Evolutionary conservation across 1,139 yeast genomes (phyloP).

Genomic region (Candida sp.): DNA sequence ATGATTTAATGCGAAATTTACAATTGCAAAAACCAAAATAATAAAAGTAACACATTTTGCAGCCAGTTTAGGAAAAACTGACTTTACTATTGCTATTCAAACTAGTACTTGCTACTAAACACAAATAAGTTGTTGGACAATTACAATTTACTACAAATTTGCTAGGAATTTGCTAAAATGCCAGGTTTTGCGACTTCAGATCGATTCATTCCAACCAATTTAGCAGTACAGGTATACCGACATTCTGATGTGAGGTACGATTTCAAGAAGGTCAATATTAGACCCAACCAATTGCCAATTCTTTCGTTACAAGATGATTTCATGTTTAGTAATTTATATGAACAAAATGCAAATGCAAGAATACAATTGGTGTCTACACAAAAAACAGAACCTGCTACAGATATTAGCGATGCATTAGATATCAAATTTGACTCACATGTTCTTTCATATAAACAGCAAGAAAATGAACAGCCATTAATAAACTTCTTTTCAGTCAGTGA

Average conservation of each 20-base stretch:
- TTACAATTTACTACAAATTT: neutral
- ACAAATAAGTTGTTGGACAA: too few species aligned
- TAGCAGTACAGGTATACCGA: neutral
- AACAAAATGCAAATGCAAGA: neutral
- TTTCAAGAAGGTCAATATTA: neutral
- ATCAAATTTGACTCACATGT: conserved; percentile 30
- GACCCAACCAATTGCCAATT: conserved; percentile 4
- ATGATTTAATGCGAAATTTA: neutral
- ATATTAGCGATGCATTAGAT: conserved; percentile 50
- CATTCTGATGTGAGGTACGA: neutral
- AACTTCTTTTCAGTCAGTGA: conserved; percentile 10
- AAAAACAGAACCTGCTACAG: neutral
- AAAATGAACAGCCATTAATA: neutral
- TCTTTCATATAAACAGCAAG: conserved; percentile 18
- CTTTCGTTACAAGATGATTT: conserved; percentile 12
- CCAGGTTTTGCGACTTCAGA: neutral
- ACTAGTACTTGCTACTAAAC: neutral
- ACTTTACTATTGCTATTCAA: neutral
- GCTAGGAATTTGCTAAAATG: neutral
- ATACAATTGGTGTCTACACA: neutral
- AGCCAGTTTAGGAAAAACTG: neutral
- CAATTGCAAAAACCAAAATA: neutral
- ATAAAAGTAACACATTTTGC: neutral
- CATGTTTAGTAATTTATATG: conserved; percentile 5
- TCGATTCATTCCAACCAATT: neutral